Evolutionary conservation across 768 basidiomycete genomes (phyloP).

Genomic region (Pisolithus microcarpus): DNA sequence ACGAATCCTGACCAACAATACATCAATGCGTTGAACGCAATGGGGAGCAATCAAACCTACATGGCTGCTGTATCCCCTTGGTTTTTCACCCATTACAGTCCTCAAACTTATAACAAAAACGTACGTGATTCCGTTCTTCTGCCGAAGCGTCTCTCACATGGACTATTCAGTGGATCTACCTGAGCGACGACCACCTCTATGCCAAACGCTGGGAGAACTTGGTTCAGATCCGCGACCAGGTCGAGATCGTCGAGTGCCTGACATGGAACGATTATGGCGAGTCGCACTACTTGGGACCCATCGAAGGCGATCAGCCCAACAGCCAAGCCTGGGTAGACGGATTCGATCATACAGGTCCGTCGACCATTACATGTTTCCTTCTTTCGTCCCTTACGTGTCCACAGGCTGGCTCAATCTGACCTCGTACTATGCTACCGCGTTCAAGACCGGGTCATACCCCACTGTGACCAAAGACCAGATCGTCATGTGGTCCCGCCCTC

Average conservation of each 20-base stretch:
- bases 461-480: constrained; percentile 52
- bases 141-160: constrained; percentile 1
- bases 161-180: constrained; percentile 47
- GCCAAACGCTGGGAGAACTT: constrained; percentile 62
- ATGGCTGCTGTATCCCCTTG: constrained; percentile 59
- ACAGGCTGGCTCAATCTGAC: constrained; percentile 61
- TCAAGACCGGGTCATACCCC: constrained; percentile 63
- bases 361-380: constrained; percentile 10
- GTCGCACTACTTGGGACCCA: constrained; percentile 74
- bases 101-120: constrained; percentile 66
- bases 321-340: constrained; percentile 66
- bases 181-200: constrained; percentile 62
- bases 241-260: constrained; percentile 55
- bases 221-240: constrained; percentile 45
- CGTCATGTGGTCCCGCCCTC: constrained; percentile 66
- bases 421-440: constrained; percentile 59
- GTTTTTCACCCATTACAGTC: constrained; percentile 76
- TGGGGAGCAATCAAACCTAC: constrained; percentile 27
- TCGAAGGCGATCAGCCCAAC: constrained; percentile 60
- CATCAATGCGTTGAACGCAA: constrained; percentile 34
- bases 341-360: constrained; percentile 42
- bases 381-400: background rate
- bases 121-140: constrained; percentile 28
- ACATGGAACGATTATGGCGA: constrained; percentile 76
- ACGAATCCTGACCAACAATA: constrained; percentile 51